Evolutionary conservation across 2,329 filamentous ascomycete species (phyloP), one percentile per base, ranked within the genome.

Genomic region (Aspergillus pseudoterreus): DNA sequence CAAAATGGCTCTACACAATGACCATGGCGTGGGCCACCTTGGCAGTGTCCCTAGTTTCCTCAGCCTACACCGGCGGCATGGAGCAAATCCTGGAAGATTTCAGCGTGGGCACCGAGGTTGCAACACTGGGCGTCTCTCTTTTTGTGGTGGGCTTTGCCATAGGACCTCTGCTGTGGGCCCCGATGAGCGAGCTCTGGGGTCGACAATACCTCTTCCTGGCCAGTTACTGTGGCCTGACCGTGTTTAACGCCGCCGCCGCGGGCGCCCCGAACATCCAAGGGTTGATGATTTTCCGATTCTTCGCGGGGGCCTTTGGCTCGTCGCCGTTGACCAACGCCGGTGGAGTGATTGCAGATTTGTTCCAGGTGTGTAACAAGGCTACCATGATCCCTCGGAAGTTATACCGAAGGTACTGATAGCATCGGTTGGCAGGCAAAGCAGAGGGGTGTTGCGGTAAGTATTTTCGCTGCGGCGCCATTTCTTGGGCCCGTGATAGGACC

Each of bases 391-490:
- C 27, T 9, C 8, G 27, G 27, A 30, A 11, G 27, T 9, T 11
- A 30, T 11, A 30, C 27, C 8, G 27, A 10, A 30, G 8, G 27
- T 8, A 9, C 27, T 30, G 10, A 30, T 30, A 30, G 10, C 27
- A 30, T 30, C 27, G 27, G 3, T 8, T 30, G 27, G 27, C 27
- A 30, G 27, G 27, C 27, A 11, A 30, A 30, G 9, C 6, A 30
- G 9, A 30, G 27, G 27, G 27, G 81, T 48, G 54, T 74, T 39
- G 84, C 83, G 0, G 79, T 82, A 57, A 78, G 80, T n/a, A 63
- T 86, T 15, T 88, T 87, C 61, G 80, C 84, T 6, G 77, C 81
- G 11, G 82, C 83, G 3, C 84, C 84, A 1, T 86, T 86, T 63
- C 73, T 87, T 51, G 84, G 84, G 1, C 82, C 85, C 0, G 78